Evolutionary conservation across 306 rosid species (phyloP), one percentile per base, ranked within the genome.

Genomic region (Cicer judaicum): DNA sequence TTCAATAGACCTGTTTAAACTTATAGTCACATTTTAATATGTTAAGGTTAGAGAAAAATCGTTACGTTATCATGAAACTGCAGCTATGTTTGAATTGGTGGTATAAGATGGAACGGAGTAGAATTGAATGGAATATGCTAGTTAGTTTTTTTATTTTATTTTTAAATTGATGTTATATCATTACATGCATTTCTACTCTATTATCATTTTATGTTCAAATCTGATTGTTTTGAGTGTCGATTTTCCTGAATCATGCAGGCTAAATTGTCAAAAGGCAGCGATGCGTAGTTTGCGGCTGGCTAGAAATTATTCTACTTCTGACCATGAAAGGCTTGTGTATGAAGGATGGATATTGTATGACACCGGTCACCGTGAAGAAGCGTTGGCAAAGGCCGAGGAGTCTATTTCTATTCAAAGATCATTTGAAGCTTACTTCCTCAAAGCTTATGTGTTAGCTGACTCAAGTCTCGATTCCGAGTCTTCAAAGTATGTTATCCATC

Each of bases 311-410:
- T 92, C 98, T 66, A 55, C 68, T 62, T 86, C 96, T 66, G 92
- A 87, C 66, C 89, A 90, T 66, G 98, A 90, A 84, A 84, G 90
- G 69, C 96, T 92, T 70, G 95, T 90, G 29, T 92, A 88, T 80
- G 98, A 92, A 86, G 98, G 98, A 77, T 92, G 98, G 98, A 90
- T 92, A 73, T 68, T 92, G 74, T 92, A 92, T 70, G 98, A 92
- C 83, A 92, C 96, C 48, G 98, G 98, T 57, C 96, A 88, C 74
- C 93, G 92, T 13, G 96, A 92, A 74, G 94, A 90, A 82, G 96
- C 96, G 52, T 79, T 92, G 87, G 88, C 90, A 36, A 92, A 86
- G 83, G 96, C 96, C 6, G 94, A 92, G 81, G 89, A 87, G 75
- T 92, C 98, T 59, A 89, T 90, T 80, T 79, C 86, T 36, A 68